A percentile compares a stretch with the other conserved stretches of the same genome.
Conservation (phyloP, 345 rosid species). For the Eucalyptus polybractea region DNA sequence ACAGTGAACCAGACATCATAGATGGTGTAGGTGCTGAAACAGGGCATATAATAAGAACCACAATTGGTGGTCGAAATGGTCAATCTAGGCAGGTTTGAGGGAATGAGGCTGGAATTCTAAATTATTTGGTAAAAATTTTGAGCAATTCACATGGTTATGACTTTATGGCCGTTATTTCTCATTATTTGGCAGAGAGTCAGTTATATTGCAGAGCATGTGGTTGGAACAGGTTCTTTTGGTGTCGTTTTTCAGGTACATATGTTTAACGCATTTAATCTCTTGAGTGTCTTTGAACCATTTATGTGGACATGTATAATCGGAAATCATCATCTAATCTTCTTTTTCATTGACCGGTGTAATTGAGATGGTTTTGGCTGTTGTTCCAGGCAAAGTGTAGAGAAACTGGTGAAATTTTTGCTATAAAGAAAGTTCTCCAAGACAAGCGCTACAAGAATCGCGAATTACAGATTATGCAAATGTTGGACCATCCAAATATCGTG, state of each 20-base stretch:
- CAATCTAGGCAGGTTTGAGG: slow-evolving; percentile 70
- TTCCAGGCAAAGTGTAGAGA: slow-evolving; percentile 92
- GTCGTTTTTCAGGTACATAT: slow-evolving; percentile 83
- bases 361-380: slow-evolving; percentile 4
- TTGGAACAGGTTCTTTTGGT: slow-evolving; percentile 97
- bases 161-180: neutral
- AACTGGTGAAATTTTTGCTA: slow-evolving; percentile 91
- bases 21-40: slow-evolving; percentile 88
- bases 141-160: neutral
- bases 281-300: neutral
- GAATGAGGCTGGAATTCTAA: neutral
- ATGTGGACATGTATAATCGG: neutral
- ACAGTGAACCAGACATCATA: slow-evolving; percentile 79
- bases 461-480: slow-evolving; percentile 83
- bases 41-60: slow-evolving; percentile 83
- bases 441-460: slow-evolving; percentile 97
- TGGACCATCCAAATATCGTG: slow-evolving; percentile 89
- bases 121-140: neutral
- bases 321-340: neutral
- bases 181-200: slow-evolving; percentile 55
- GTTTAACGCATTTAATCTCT: neutral
- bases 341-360: neutral
- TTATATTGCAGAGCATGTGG: slow-evolving; percentile 85
- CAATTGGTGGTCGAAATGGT: slow-evolving; percentile 86
- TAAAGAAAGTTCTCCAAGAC: slow-evolving; percentile 97